Base-by-base conservation (phyloP, 192 early-diverging fungal species). In the Entomortierella beljakovae region DNA sequence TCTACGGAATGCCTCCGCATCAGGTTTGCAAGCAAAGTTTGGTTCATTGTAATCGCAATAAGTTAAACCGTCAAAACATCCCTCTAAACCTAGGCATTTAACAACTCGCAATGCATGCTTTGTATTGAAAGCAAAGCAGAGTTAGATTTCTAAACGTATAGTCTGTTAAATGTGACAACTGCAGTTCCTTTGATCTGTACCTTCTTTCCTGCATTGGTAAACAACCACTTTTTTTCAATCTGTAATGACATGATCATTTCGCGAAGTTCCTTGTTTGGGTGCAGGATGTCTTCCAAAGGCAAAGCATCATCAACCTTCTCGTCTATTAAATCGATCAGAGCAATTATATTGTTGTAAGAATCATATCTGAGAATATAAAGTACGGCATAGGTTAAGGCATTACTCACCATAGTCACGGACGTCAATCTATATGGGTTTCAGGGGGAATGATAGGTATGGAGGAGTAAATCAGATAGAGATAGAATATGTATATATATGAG, bases 11-110 rank as follows among this genome's bases (percentile, higher is more conserved):
- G 85, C 82, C 20, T 48, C 74, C 2, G 55, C 28, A 25, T 85
- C 83, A 20, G 94, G 94, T 61, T 95, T 95, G 77, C 92, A 95
- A 9, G 81, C 70, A 71, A 95, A 94, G 64, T 92, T 60, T 0
- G 86, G 87, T 29, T 88, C 84, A 10, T 56, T 33, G 77, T 95
- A 95, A 64, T 95, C 87, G 60, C 91, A 92, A 62, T 83, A 94
- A 3, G 92, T 93, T 49, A 94, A 68, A 16, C 91, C 91, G 34
- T 91, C 92, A 80, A 95, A 94, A 70, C 90, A 81, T 61, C 93
- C 90, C 3, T 86, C 86, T 42, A 95, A 74, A 0, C 82, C 87
- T 32, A 95, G 67, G 25, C 86, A 67, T 23, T 79, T 77, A 29
- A 95, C 68, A 18, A 93, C 92, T 38, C 94, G 85, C 23, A 72